A percentile compares a stretch with the other conserved stretches of the same genome.
Conservation (phyloP, 2,329 filamentous ascomycete genomes). For the Cladosporium austrohemisphaericum region DNA sequence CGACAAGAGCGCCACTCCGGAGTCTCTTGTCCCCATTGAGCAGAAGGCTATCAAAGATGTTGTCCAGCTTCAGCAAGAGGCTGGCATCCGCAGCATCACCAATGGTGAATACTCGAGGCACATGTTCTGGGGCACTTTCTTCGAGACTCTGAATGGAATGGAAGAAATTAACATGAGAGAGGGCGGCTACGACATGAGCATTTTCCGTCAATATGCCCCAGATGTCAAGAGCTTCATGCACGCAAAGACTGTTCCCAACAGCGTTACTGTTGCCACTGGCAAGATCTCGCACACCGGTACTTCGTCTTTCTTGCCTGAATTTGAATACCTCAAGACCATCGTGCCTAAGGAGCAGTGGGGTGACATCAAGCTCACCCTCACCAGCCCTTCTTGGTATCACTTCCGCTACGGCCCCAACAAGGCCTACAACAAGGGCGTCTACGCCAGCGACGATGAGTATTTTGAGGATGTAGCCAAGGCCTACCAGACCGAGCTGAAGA, state of each 20-base stretch:
- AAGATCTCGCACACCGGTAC: conserved; percentile 56
- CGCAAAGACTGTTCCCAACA: conserved; percentile 53
- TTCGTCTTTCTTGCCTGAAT: conserved; percentile 56
- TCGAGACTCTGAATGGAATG: conserved; percentile 42
- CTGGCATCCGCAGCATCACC: conserved; percentile 31
- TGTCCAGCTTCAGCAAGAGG: conserved; percentile 33
- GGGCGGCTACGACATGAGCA: conserved; percentile 39
- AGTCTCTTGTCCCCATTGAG: conserved; percentile 30
- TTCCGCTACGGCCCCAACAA: conserved; percentile 49
- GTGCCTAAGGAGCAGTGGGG: conserved; percentile 59
- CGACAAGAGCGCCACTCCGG: conserved; percentile 24
- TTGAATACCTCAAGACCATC: conserved; percentile 56
- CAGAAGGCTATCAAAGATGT: conserved; percentile 32
- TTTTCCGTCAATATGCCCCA: conserved; percentile 58
- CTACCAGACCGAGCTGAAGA: conserved; percentile 46
- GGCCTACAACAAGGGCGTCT: conserved; percentile 44
- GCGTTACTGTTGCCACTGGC: conserved; percentile 54
- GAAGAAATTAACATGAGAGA: conserved; percentile 42
- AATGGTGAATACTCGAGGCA: conserved; percentile 34
- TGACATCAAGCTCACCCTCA: conserved; percentile 46
- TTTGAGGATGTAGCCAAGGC: conserved; percentile 46
- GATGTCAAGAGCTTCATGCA: conserved; percentile 62
- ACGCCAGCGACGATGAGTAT: conserved; percentile 46
- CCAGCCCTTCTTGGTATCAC: conserved; percentile 23
- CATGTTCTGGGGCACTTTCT: conserved; percentile 32